These are phyloP conservation scores for Aegilops longissima DNA, from an alignment of 176 grass and related monocot species.

Conservation along the genomic window DNA sequence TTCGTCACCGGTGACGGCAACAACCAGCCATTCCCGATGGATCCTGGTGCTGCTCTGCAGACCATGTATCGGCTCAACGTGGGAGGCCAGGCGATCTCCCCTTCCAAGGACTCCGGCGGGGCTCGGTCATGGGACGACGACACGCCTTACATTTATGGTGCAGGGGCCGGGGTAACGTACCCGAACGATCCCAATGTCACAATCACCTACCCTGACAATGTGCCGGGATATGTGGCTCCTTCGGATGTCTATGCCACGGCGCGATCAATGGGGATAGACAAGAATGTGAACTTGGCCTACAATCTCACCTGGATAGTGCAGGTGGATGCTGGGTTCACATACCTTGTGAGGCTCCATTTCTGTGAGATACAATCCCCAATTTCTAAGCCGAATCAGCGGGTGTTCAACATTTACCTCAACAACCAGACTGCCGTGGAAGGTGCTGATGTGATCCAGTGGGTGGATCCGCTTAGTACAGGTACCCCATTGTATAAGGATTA, in stretches of 20 bases:
- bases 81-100: slow-evolving; percentile 61
- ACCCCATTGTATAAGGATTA: slow-evolving; percentile 59
- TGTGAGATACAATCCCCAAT: slow-evolving; percentile 73
- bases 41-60: slow-evolving; percentile 42
- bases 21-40: slow-evolving; percentile 30
- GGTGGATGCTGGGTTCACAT: slow-evolving; percentile 75
- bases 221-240: slow-evolving; percentile 66
- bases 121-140: slow-evolving; percentile 78
- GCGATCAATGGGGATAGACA: slow-evolving; percentile 72
- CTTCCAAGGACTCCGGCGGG: slow-evolving; percentile 59
- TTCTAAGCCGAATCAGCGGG: slow-evolving; percentile 54
- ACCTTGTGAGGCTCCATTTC: slow-evolving; percentile 87
- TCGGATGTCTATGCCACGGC: slow-evolving; percentile 70
- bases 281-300: slow-evolving; percentile 49
- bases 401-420: slow-evolving; percentile 75
- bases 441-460: slow-evolving; percentile 73
- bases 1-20: slow-evolving; percentile 38
- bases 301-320: slow-evolving; percentile 80
- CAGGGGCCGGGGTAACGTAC: slow-evolving; percentile 52
- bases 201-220: slow-evolving; percentile 39
- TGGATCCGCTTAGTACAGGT: neutral
- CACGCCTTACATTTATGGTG: slow-evolving; percentile 54
- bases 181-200: slow-evolving; percentile 60
- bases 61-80: slow-evolving; percentile 90
- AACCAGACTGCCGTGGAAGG: slow-evolving; percentile 43